Evolutionary conservation across 2,329 filamentous ascomycete species (phyloP).

Genomic region (Xylaria sp.): DNA sequence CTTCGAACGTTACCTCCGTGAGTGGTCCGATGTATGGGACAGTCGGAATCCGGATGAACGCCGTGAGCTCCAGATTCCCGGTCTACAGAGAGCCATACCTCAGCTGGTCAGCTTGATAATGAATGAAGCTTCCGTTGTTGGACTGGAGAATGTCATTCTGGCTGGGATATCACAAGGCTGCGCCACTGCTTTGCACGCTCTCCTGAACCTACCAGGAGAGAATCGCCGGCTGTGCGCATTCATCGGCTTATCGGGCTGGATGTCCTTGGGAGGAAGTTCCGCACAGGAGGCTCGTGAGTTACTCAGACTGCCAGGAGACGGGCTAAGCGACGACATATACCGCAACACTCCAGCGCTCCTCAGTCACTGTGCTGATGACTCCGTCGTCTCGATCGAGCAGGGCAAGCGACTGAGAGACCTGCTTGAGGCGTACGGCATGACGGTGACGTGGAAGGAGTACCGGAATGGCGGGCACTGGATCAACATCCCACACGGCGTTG

Average conservation of each 20-base stretch:
- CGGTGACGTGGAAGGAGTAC: slow-evolving; percentile 57
- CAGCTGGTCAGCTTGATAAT: slow-evolving; percentile 50
- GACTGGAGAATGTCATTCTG: slow-evolving; percentile 55
- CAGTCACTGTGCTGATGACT: slow-evolving; percentile 58
- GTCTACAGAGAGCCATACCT: slow-evolving; percentile 53
- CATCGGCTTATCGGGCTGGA: slow-evolving; percentile 42
- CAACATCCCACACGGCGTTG: slow-evolving; percentile 55
- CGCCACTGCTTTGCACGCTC: slow-evolving; percentile 50
- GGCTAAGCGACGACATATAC: slow-evolving; percentile 46
- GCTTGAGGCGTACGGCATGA: slow-evolving; percentile 52
- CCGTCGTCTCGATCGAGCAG: slow-evolving; percentile 52
- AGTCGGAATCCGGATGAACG: slow-evolving; percentile 52
- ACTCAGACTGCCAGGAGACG: slow-evolving; percentile 43
- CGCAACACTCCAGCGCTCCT: slow-evolving; percentile 58
- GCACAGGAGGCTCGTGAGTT: slow-evolving; percentile 42
- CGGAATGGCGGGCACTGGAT: slow-evolving; percentile 57
- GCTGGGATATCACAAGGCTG: slow-evolving; percentile 61
- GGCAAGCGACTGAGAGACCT: slow-evolving; percentile 52
- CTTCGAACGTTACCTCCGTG: slow-evolving; percentile 47
- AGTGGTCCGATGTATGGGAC: slow-evolving; percentile 65
- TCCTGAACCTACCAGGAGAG: slow-evolving; percentile 35
- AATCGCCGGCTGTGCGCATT: slow-evolving; percentile 36
- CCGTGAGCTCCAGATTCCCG: slow-evolving; percentile 56
- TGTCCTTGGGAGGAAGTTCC: slow-evolving; percentile 35
- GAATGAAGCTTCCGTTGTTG: slow-evolving; percentile 51